Conservation (phyloP, 495 filamentous ascomycete species). For the Amniculicola lignicola region DNA sequence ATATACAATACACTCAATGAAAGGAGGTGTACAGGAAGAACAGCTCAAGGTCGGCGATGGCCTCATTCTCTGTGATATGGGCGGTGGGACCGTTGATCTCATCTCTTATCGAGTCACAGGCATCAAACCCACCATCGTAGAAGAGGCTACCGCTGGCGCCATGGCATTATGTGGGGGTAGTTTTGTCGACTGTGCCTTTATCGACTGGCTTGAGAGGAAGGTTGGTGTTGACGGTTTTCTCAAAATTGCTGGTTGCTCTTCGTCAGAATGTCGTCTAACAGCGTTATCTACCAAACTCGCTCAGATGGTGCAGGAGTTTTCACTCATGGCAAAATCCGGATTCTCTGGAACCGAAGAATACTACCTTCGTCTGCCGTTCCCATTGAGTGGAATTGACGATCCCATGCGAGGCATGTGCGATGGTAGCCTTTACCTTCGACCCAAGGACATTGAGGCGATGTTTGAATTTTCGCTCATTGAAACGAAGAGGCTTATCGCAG, state of each 20-base stretch:
- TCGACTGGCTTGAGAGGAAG: slow-evolving; percentile 12
- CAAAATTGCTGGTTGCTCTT: slow-evolving; percentile 14
- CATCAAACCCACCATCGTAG: slow-evolving; percentile 44
- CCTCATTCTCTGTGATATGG: slow-evolving; percentile 49
- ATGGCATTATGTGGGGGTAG: slow-evolving; percentile 21
- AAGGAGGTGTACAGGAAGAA: slow-evolving; percentile 26
- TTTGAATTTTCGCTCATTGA: slow-evolving; percentile 9
- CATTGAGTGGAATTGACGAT: slow-evolving; percentile 18
- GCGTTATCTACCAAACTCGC: slow-evolving; percentile 10
- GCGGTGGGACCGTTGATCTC: slow-evolving; percentile 50
- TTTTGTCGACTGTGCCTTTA: slow-evolving; percentile 17
- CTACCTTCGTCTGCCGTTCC: slow-evolving; percentile 13
- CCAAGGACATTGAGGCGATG: slow-evolving; percentile 12
- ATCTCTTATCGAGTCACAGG: slow-evolving; percentile 63
- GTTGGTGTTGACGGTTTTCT: slow-evolving; percentile 5
- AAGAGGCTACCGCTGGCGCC: slow-evolving; percentile 21
- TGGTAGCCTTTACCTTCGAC: slow-evolving; percentile 8
- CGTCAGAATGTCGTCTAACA: background rate
- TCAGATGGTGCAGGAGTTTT: slow-evolving; percentile 19
- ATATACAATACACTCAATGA: slow-evolving; percentile 45
- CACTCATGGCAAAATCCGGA: slow-evolving; percentile 10
- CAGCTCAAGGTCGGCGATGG: slow-evolving; percentile 40
- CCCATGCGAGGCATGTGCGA: slow-evolving; percentile 12
- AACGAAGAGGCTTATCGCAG: slow-evolving; percentile 5
- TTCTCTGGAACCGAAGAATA: slow-evolving; percentile 17